Evolutionary conservation across 2,329 filamentous ascomycete genomes (phyloP), one percentile per base, ranked within the genome.

Genomic region (Sarocladium brachiariae): DNA sequence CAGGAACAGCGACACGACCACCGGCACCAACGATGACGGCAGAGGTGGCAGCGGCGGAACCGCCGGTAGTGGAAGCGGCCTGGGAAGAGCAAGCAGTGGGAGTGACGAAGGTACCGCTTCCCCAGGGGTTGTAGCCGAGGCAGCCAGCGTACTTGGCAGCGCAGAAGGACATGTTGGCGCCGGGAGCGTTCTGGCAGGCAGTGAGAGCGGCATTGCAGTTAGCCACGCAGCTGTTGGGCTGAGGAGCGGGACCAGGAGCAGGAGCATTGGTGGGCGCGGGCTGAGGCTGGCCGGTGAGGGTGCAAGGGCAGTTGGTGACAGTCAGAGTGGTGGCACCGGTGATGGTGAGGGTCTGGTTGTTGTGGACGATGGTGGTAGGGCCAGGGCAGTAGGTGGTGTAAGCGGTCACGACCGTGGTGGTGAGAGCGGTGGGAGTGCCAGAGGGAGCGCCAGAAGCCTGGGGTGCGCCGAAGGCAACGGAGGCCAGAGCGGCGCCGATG

Each of bases 251-350:
- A 34, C 13, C 7, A 30, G 11, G 11, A n/a, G 43, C 31, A 31
- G 43, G 27, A 7, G 7, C 13, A 13, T 7, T 13, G 8, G 27
- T 31, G 27, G 27, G 27, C 27, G 27, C 27, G 13, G 27, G 27
- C 27, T 70, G 68, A 59, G 82, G 70, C 50, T 80, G 77, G 71
- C 75, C 77, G 72, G 74, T 77, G 69, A 81, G 63, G 63, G 80
- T 87, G 82, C 82, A 86, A 59, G 83, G 79, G 77, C 84, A 86
- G 76, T 84, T 73, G 60, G 80, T 80, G 75, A 87, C 78, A 72
- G 83, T 87, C 68, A 86, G 69, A 66, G 81, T 84, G 66, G 81
- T 84, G 65, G 83, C 70, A 78, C 80, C 48, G 57, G 82, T 82
- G 70, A 89, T 73, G 60, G 78, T 84, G 77, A 86, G 87, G 70